Base-by-base conservation (phyloP, 345 rosid genomes). In the Brassica nigra region DNA sequence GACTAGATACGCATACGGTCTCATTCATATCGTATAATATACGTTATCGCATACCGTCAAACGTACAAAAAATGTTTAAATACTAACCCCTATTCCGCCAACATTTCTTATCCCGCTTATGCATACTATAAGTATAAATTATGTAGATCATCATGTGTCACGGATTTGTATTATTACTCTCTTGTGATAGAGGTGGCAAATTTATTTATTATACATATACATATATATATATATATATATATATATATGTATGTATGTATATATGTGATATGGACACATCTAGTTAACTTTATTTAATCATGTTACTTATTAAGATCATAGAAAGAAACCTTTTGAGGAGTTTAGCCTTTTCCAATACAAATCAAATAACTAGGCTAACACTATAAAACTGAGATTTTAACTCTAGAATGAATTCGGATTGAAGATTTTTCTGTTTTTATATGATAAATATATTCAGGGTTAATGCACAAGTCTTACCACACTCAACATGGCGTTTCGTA, bases 1-100 rank as follows among this genome's bases (percentile, higher is more conserved):
- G 83, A 75, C 79, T 80, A 69, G 52, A 80, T 80, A 80, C 83
- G 61, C 42, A 20, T 79, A 59, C 83, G 78, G 14, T 80, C 75
- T 31, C 71, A 15, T 11, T 30, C 44, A 15, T 28, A 1, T 72
- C 66, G 70, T 68, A 39, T 68, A 15, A 27, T 61, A 68, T 80
- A 78, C 73, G 68, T 42, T 73, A 72, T 80, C 78, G 0, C 3
- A 62, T 80, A 80, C 75, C 71, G 75, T 80, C 83, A 80, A 80
- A 70, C 83, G 71, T 68, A 80, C 75, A 31, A 4, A 65, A 65
- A 71, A 27, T 58, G 77, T 66, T 78, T 72, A 57, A 58, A 62
- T 57, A 71, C 72, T 62, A 75, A 30, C 34, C 57, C 65, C 65
- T 70, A 70, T 75, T 70, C 70, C 70, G 20, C 81, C 71, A 71